Evolutionary conservation across 2,329 filamentous ascomycete genomes (phyloP).

Genomic region (Coniochaeta sp.): DNA sequence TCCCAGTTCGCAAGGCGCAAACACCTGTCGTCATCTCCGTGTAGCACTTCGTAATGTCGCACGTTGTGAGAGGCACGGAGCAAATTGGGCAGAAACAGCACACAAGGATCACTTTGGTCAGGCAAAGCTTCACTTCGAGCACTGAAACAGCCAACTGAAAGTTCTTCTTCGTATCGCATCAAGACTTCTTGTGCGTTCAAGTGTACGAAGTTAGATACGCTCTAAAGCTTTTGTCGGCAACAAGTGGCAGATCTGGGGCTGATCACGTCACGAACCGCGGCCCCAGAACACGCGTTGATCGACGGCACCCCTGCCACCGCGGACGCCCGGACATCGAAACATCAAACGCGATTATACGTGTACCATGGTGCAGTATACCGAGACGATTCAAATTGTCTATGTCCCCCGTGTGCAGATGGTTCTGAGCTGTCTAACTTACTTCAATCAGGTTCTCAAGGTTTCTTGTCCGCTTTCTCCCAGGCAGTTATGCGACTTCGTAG

Average conservation of each 20-base stretch:
- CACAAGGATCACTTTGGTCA: background rate
- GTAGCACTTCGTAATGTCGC: background rate
- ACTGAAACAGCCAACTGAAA: background rate
- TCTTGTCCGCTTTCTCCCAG: too few species aligned
- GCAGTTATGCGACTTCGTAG: too few species aligned
- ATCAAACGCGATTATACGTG: background rate
- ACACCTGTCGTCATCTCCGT: slow-evolving; percentile 1
- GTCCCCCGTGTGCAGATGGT: too few species aligned
- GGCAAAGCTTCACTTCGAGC: background rate
- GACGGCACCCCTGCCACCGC: slow-evolving; percentile 3
- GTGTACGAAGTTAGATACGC: too few species aligned
- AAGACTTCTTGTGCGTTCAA: background rate
- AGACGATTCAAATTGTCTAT: background rate
- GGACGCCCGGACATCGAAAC: background rate
- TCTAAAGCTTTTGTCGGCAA: background rate
- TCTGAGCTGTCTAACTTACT: too few species aligned
- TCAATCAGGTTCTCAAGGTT: too few species aligned
- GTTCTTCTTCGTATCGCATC: background rate
- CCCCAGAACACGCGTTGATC: slow-evolving; percentile 5
- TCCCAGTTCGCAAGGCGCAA: background rate
- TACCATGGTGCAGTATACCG: background rate
- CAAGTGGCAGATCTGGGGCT: background rate
- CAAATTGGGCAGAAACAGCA: background rate
- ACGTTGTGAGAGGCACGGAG: background rate
- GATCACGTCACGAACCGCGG: background rate